Base-by-base conservation (phyloP, 2,329 filamentous ascomycete genomes). In the Gremmenia infestans region DNA sequence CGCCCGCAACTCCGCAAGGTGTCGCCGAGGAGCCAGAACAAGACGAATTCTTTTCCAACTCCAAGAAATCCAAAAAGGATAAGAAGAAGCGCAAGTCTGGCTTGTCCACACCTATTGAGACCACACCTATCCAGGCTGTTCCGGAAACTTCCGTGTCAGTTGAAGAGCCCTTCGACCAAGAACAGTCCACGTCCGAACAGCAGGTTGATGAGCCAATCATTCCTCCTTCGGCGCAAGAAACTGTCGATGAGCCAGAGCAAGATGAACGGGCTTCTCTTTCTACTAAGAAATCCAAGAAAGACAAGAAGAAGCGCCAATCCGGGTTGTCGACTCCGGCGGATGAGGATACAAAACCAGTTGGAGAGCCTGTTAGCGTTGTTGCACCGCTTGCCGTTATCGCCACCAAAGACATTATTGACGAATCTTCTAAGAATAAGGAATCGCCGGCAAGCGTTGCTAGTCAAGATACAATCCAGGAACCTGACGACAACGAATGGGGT, bases 61-160 rank as follows among this genome's bases (percentile, higher is more conserved):
- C 42, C 4, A 50, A 53, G 57, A 73, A 72, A 56, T 65, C 67
- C 48, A 72, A 73, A 60, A 72, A 72, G 50, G 60, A 65, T 46
- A 65, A 68, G 42, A 63, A 68, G 54, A 59, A 54, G 50, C 42
- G 19, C 39, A 40, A 40, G 28, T 36, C 25, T 19, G 51, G 23
- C 9, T 19, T 23, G 4, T 50, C 42, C 9, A 57, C 53, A 23
- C 32, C 53, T 6, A 28, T 42, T 36, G 55, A 52, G 6, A 19
- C 25, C 9, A 57, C 53, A 23, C 40, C 53, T 7, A 28, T 42
- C 35, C 50, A 23, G 11, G 7, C 37, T 40, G 37, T 22, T 35
- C 17, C 32, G 17, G 46, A 48, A 17, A 14, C 19, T 12, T 17
- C 46, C 14, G 9, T 15, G 46, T 15, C 14, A 8, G 6, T 17